Percentiles rank a stretch among this genome's conserved stretches.
phyloP scores from a whole-genome alignment of 2,329 filamentous ascomycete genomes.

The Aureobasidium subglaciale region DNA sequence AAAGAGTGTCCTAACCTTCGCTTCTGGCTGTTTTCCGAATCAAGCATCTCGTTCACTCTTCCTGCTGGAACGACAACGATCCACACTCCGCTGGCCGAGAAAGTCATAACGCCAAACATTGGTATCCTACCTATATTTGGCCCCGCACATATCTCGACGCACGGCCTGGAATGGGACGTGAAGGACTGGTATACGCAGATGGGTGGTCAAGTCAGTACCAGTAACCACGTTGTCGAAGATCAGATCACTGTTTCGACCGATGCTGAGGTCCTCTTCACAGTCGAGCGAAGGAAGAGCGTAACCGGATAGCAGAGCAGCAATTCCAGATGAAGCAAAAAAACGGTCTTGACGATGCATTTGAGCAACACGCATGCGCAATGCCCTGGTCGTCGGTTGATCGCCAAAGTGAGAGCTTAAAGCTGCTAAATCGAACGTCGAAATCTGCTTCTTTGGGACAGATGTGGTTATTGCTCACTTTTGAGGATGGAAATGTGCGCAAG shows the following conservation, averaged over 20 bases:
- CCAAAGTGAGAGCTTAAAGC: too few relatives aligned
- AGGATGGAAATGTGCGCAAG: too few relatives aligned
- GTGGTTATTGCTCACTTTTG: too few relatives aligned
- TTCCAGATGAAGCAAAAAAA: too few relatives aligned
- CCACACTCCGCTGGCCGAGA: constrained; percentile 46
- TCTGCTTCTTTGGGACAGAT: too few relatives aligned
- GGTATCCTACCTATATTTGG: constrained; percentile 81
- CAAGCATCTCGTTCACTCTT: constrained; percentile 78
- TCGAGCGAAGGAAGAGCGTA: constrained; percentile 28
- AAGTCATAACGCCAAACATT: constrained; percentile 66
- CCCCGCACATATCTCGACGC: constrained; percentile 69
- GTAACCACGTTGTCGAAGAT: constrained; percentile 41
- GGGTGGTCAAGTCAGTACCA: constrained; percentile 43
- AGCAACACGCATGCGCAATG: too few relatives aligned
- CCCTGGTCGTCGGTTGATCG: too few relatives aligned
- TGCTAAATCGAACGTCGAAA: too few relatives aligned
- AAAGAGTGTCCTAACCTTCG: constrained; percentile 34
- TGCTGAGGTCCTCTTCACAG: constrained; percentile 41
- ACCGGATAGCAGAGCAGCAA: neutral
- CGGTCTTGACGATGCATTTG: too few relatives aligned
- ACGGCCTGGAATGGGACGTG: constrained; percentile 88
- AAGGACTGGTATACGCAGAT: constrained; percentile 62
- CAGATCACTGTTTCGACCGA: constrained; percentile 34
- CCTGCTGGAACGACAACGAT: constrained; percentile 61
- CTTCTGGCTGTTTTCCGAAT: constrained; percentile 73